Evolutionary conservation across 805 yeast genomes (phyloP).

Genomic region (Komagataella mondaviorum): DNA sequence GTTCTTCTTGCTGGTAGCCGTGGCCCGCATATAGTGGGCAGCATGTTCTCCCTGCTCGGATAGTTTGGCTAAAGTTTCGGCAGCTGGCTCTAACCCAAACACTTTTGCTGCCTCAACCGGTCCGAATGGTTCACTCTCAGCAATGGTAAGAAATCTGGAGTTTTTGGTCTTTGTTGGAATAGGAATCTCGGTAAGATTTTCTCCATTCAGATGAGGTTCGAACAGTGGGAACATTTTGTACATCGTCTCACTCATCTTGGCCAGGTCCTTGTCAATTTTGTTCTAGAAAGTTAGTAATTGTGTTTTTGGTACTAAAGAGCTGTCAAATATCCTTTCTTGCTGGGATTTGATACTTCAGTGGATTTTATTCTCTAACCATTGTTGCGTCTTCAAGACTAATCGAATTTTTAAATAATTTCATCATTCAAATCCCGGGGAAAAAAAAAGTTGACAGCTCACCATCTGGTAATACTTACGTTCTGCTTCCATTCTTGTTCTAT

Average conservation of each 20-base stretch:
- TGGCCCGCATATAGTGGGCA: constrained; percentile 15
- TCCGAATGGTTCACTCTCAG: constrained; percentile 92
- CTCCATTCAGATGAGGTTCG: constrained; percentile 33
- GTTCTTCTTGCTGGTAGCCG: constrained; percentile 11
- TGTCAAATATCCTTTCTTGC: background rate
- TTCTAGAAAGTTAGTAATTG: constrained; percentile 30
- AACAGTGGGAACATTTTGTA: constrained; percentile 75
- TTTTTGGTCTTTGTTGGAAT: constrained; percentile 71
- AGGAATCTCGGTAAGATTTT: constrained; percentile 89
- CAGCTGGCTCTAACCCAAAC: constrained; percentile 80
- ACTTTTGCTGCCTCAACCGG: constrained; percentile 89
- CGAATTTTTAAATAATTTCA: constrained; percentile 37
- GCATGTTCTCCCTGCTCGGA: constrained; percentile 45
- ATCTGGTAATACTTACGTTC: constrained; percentile 34
- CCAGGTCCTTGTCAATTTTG: constrained; percentile 39
- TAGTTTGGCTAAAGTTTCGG: constrained; percentile 56
- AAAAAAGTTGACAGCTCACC: background rate
- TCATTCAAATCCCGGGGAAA: constrained; percentile 13
- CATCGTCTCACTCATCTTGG: constrained; percentile 46
- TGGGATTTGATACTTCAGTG: constrained; percentile 6
- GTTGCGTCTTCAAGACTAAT: constrained; percentile 70
- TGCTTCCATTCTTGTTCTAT: constrained; percentile 52
- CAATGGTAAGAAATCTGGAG: constrained; percentile 76
- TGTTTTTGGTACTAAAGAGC: constrained; percentile 8
- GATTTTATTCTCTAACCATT: constrained; percentile 33